phyloP scores from a whole-genome alignment of 192 early-diverging fungal genomes.

The Funneliformis geosporum region DNA sequence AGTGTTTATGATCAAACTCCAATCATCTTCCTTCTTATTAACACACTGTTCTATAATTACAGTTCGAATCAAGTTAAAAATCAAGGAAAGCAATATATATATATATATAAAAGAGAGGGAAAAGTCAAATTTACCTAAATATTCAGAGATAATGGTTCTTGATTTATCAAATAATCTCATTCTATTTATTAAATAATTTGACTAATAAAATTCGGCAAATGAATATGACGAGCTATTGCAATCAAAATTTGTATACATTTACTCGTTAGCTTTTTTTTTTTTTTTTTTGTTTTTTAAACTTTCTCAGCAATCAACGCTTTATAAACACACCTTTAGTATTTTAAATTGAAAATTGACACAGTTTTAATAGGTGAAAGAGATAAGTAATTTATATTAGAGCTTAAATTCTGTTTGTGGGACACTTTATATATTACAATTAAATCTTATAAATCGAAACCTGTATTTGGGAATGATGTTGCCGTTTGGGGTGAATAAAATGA shows the following conservation, averaged over 20 bases:
- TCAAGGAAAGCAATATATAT: neutral
- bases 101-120: too few relatives aligned
- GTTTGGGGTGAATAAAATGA: neutral
- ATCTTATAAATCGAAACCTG: neutral
- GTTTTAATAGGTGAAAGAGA: too few relatives aligned
- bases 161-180: constrained; percentile 13
- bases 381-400: neutral
- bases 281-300: neutral
- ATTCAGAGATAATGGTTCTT: constrained; percentile 1
- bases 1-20: neutral
- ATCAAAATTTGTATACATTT: neutral
- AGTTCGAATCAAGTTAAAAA: neutral
- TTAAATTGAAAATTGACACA: too few relatives aligned
- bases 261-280: neutral
- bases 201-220: too few relatives aligned
- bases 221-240: too few relatives aligned
- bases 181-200: too few relatives aligned
- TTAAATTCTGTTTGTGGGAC: neutral
- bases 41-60: constrained; percentile 11
- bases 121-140: neutral
- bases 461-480: neutral
- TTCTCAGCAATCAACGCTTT: neutral
- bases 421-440: neutral
- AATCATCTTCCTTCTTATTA: constrained; percentile 25
- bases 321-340: neutral